A percentile compares a stretch with the other conserved stretches of the same genome.
Conservation (phyloP, 257 asterid species). For the Rauvolfia tetraphylla region DNA sequence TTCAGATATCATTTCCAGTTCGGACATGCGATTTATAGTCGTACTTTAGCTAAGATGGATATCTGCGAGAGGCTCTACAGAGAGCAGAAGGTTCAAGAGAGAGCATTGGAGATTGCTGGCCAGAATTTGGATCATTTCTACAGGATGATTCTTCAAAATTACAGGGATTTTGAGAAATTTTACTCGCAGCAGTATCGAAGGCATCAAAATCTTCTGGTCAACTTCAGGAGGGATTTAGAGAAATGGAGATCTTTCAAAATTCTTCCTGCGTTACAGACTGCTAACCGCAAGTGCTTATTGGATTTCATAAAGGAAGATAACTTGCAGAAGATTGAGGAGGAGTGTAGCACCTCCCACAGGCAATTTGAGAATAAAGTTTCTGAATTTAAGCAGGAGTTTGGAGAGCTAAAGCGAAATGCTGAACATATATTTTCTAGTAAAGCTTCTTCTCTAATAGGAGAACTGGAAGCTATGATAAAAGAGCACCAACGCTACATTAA, state of each 20-base stretch:
- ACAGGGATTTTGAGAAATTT: slow-evolving; percentile 62
- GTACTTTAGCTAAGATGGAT: slow-evolving; percentile 51
- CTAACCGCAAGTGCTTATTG: slow-evolving; percentile 65
- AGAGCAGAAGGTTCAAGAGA: slow-evolving; percentile 90
- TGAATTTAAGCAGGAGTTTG: slow-evolving; percentile 84
- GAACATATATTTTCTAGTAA: slow-evolving; percentile 67
- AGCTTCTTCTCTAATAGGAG: slow-evolving; percentile 66
- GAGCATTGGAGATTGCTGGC: slow-evolving; percentile 88
- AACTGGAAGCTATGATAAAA: slow-evolving; percentile 59
- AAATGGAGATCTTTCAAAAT: slow-evolving; percentile 69
- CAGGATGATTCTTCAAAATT: slow-evolving; percentile 70
- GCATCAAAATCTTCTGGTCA: slow-evolving; percentile 61
- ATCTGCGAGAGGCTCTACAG: slow-evolving; percentile 62
- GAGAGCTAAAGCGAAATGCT: slow-evolving; percentile 68
- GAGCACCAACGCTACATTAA: slow-evolving; percentile 60
- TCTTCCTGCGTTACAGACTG: slow-evolving; percentile 60
- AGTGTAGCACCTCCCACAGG: slow-evolving; percentile 76
- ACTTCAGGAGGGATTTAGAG: slow-evolving; percentile 79
- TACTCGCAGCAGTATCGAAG: slow-evolving; percentile 76
- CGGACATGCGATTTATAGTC: slow-evolving; percentile 66
- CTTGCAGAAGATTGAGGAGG: slow-evolving; percentile 71
- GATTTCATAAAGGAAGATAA: slow-evolving; percentile 92
- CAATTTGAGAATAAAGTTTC: slow-evolving; percentile 91
- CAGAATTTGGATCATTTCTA: slow-evolving; percentile 82
- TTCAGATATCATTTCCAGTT: slow-evolving; percentile 84